A percentile compares a stretch with the other conserved stretches of the same genome.
These are phyloP conservation scores for Metschnikowia koreensis DNA, from an alignment of 805 yeast genomes.

Conservation along the genomic window DNA sequence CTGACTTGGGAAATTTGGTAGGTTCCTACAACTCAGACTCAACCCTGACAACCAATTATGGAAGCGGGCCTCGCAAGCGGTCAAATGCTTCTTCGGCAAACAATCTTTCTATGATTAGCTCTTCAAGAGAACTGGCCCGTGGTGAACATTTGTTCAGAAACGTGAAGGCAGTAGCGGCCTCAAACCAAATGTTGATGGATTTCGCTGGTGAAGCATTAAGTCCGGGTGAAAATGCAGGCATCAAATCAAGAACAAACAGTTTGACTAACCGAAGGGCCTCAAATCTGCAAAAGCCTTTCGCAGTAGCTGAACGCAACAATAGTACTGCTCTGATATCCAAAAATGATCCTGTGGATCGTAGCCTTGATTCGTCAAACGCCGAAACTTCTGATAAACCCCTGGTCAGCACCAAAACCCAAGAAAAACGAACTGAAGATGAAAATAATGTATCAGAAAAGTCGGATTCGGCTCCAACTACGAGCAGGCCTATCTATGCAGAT, in stretches of 20 bases:
- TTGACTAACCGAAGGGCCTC: background rate
- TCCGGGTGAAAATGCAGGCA: background rate
- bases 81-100: conserved; percentile 13
- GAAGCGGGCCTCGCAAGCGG: conserved; percentile 19
- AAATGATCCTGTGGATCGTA: background rate
- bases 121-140: conserved; percentile 15
- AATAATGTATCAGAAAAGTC: background rate
- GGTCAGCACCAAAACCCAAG: background rate
- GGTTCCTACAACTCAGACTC: conserved; percentile 44
- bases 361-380: background rate
- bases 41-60: conserved; percentile 40
- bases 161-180: background rate
- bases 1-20: conserved; percentile 39
- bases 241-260: background rate
- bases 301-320: background rate
- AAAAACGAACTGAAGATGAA: background rate
- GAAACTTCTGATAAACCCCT: background rate
- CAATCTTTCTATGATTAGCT: conserved; percentile 10
- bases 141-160: background rate
- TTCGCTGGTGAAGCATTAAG: background rate
- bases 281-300: background rate
- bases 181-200: conserved; percentile 2
- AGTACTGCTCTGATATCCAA: background rate
- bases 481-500: background rate
- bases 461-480: background rate